These are phyloP conservation scores for Xylariaceae sp. DNA, from an alignment of 2,329 filamentous ascomycete genomes.

Conservation along the genomic window DNA sequence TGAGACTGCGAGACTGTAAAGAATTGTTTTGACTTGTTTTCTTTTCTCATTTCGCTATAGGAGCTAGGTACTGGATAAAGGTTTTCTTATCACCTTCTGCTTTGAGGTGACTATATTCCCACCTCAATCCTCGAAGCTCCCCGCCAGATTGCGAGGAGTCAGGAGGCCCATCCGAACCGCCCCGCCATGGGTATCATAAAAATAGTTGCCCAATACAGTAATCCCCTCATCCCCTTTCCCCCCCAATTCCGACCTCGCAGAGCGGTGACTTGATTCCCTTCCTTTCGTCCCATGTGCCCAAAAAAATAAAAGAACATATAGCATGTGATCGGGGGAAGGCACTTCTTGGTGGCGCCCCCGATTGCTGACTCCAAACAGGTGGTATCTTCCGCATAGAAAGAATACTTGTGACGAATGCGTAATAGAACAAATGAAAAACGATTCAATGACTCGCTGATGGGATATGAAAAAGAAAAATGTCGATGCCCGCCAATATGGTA, in stretches of 20 bases:
- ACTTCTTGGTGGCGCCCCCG: conserved; percentile 6
- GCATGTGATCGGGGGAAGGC: conserved; percentile 20
- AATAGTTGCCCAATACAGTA: conserved; percentile 28
- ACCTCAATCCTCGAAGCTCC: conserved; percentile 26
- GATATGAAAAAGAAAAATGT: conserved; percentile 26
- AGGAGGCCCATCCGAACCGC: conserved; percentile 27
- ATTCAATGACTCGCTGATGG: conserved; percentile 28
- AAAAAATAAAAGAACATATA: conserved; percentile 2
- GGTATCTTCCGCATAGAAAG: conserved; percentile 8
- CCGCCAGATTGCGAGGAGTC: conserved; percentile 19
- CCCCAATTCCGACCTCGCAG: conserved; percentile 22
- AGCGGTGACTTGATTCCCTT: conserved; percentile 27
- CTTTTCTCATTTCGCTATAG: conserved; percentile 12
- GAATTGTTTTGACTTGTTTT: conserved; percentile 12
- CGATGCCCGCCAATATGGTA: conserved; percentile 30
- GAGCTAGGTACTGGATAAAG: conserved; percentile 8
- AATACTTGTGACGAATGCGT: conserved; percentile 3
- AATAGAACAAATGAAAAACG: conserved; percentile 22
- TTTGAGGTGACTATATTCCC: conserved; percentile 15
- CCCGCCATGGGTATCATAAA: conserved; percentile 15
- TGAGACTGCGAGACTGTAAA: too few species aligned
- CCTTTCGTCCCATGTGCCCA: conserved; percentile 5
- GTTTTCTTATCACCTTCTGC: conserved; percentile 12
- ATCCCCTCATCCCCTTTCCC: conserved; percentile 11
- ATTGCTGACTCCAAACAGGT: conserved; percentile 3